Evolutionary conservation across 169 alveolate species (phyloP).

Genomic region (Cryptosporidium sp.): DNA sequence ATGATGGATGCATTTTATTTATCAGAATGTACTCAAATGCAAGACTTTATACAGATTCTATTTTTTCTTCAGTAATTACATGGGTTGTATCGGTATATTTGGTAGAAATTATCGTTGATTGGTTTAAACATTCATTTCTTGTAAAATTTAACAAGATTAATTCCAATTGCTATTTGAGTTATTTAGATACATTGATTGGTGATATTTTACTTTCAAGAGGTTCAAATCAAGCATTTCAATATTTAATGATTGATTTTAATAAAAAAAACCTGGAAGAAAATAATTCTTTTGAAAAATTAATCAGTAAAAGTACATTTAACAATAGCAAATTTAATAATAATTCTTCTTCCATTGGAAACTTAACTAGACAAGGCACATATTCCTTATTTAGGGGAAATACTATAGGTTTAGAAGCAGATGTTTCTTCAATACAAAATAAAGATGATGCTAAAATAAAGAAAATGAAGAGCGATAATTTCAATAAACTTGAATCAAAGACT

Average conservation of each 20-base stretch:
- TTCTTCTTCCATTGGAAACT: background rate
- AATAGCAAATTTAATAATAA: background rate
- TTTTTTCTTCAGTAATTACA: slow-evolving; percentile 67
- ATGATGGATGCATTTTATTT: slow-evolving; percentile 88
- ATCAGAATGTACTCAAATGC: slow-evolving; percentile 86
- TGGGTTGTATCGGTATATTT: slow-evolving; percentile 83
- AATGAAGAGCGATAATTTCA: slow-evolving; percentile 1
- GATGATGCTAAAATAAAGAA: slow-evolving; percentile 34
- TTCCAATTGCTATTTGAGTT: slow-evolving; percentile 76
- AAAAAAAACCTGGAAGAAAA: background rate
- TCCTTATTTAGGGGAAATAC: slow-evolving; percentile 39
- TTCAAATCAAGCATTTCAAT: slow-evolving; percentile 41
- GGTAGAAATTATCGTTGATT: slow-evolving; percentile 88
- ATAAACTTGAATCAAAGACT: background rate
- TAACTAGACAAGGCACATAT: slow-evolving; percentile 28
- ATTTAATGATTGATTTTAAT: slow-evolving; percentile 16
- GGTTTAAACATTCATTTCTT: slow-evolving; percentile 86
- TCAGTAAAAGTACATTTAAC: background rate
- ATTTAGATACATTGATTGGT: slow-evolving; percentile 53
- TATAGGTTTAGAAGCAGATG: slow-evolving; percentile 64
- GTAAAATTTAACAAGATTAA: slow-evolving; percentile 85
- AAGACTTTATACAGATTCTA: slow-evolving; percentile 33
- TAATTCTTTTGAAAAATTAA: background rate
- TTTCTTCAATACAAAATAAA: slow-evolving; percentile 42
- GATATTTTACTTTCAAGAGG: slow-evolving; percentile 76